These are phyloP conservation scores for Prunella vulgaris DNA, from an alignment of 257 asterid genomes.

Conservation along the genomic window DNA sequence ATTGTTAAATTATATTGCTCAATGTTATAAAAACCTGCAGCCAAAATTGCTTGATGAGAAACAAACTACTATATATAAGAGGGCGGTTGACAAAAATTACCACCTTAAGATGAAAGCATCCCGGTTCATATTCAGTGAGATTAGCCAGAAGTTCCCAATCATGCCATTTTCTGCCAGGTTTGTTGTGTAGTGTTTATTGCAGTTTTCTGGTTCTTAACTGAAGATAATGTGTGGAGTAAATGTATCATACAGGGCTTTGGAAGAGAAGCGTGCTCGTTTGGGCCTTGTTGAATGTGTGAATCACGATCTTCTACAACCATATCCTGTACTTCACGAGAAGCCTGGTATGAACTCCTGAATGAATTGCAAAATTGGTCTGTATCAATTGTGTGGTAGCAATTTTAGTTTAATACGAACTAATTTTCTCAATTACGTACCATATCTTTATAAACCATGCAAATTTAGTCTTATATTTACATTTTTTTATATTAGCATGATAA, in stretches of 20 bases:
- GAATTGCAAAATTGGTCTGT: neutral
- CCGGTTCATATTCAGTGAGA: slow-evolving; percentile 85
- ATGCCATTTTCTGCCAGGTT: slow-evolving; percentile 85
- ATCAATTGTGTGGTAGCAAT: neutral
- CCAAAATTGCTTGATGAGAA: slow-evolving; percentile 87
- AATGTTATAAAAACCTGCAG: slow-evolving; percentile 29
- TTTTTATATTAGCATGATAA: neutral
- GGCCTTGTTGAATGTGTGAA: slow-evolving; percentile 90
- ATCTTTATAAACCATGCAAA: too few species aligned
- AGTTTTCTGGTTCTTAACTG: neutral
- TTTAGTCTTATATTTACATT: too few species aligned
- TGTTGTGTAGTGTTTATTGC: slow-evolving; percentile 6
- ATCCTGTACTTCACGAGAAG: slow-evolving; percentile 91
- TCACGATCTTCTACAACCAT: slow-evolving; percentile 93
- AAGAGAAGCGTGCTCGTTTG: slow-evolving; percentile 87
- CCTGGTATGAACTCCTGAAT: slow-evolving; percentile 47
- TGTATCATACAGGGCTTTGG: slow-evolving; percentile 66
- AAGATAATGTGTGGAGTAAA: slow-evolving; percentile 1
- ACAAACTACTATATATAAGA: slow-evolving; percentile 86
- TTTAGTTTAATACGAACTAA: too few species aligned
- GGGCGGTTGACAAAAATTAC: slow-evolving; percentile 89
- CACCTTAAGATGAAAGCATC: slow-evolving; percentile 92
- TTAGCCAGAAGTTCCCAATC: slow-evolving; percentile 81
- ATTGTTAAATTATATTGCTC: neutral
- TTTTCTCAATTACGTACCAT: neutral